Base-by-base conservation (phyloP, 1,139 yeast species). In the Geotrichum carabidarum region DNA sequence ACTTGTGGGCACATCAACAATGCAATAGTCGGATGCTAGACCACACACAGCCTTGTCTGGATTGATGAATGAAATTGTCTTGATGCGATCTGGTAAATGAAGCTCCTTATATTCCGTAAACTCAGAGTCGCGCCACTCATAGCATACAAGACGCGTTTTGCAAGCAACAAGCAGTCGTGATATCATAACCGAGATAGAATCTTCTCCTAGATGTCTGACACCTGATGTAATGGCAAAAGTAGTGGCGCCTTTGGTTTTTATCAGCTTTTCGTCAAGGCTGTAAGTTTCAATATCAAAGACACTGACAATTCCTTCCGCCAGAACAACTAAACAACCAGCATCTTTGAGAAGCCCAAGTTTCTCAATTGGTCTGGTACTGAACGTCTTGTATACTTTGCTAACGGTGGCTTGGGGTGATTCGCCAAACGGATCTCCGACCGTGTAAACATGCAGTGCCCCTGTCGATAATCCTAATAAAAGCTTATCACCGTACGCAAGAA, bases 41-140 rank as follows among this genome's bases (percentile, higher is more conserved):
- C 69, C 74, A 43, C 73, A 64, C 1, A 73, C 63, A 7, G 74
- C 57, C 18, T 60, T 64, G 40, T 70, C 68, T n/a, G 67, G 60
- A 48, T 66, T 65, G 38, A 74, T 57, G 58, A 74, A 75, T 30
- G 69, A 68, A 12, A 74, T 40, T 9, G 67, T 58, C 46, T 67
- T 65, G 18, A 73, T 66, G 37, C 68, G 63, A 51, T 75, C 78
- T 11, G 68, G 68, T 17, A 74, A 53, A 30, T 62, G 61, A 44
- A 71, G 66, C 49, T 73, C 76, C 30, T 62, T 63, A 37, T 59
- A 62, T 27, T 63, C 63, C 11, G 56, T 57, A 41, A 68, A 67
- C 53, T 70, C 72, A 11, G 67, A 57, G 53, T 70, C 71, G 47
- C 64, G 59, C 77, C 78, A 75, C 51, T 70, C 68, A 58, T 71